Conservation (phyloP, 768 basidiomycete genomes). For the Kwoniella newhampshirensis region DNA sequence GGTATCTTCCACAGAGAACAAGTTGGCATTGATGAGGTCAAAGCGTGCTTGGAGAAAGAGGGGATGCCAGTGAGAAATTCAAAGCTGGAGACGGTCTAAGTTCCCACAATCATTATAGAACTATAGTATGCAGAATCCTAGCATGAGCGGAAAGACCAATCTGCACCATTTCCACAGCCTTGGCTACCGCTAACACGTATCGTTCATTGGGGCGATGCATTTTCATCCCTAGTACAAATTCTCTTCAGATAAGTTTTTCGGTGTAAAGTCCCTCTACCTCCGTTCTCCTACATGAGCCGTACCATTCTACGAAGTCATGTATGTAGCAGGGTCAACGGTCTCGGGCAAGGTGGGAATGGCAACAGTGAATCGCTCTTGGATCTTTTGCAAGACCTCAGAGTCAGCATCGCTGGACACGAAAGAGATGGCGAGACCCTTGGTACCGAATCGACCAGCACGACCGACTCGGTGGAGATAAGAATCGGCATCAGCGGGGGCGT, state of each 20-base stretch:
- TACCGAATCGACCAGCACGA: conserved; percentile 98
- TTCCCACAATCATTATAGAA: too few species aligned
- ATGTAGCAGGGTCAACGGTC: conserved; percentile 88
- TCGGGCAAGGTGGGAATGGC: conserved; percentile 93
- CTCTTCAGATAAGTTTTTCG: too few species aligned
- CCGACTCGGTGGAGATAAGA: conserved; percentile 98
- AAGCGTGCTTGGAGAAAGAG: conserved; percentile 55
- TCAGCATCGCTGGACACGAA: conserved; percentile 92
- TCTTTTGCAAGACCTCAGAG: conserved; percentile 87
- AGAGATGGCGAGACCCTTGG: conserved; percentile 97
- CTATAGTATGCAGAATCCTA: too few species aligned
- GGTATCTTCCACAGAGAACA: conserved; percentile 94
- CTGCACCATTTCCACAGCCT: too few species aligned
- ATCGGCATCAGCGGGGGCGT: conserved; percentile 94
- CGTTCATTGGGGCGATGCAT: neutral
- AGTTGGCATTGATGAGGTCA: conserved; percentile 79
- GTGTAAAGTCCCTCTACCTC: too few species aligned
- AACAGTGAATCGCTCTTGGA: conserved; percentile 96
- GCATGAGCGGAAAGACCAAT: too few species aligned
- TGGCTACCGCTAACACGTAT: too few species aligned
- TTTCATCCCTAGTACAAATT: neutral
- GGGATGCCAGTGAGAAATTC: conserved; percentile 31
- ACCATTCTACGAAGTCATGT: conserved; percentile 58
- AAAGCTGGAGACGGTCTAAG: too few species aligned
- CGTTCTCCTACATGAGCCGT: neutral